Evolutionary conservation across 331 rosid species (phyloP).

Genomic region (Acacia pycnantha): DNA sequence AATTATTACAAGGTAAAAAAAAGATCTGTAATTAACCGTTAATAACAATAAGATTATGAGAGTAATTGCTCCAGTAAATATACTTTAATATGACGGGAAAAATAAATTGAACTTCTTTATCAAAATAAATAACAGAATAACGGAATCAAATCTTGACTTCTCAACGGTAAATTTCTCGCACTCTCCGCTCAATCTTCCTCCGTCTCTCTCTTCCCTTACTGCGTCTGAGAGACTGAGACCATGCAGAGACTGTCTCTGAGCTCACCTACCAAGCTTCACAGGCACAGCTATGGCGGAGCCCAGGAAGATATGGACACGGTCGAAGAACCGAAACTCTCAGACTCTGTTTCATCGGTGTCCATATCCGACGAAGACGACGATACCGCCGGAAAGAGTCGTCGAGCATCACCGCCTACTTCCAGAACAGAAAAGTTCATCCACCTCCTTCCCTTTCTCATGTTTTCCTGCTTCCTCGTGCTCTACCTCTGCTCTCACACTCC

Average conservation of each 20-base stretch:
- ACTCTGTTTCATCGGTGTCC: conserved; percentile 34
- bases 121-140: not conserved
- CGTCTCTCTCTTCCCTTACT: conserved; percentile 14
- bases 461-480: conserved; percentile 84
- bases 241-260: conserved; percentile 96
- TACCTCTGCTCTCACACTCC: conserved; percentile 90
- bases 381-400: conserved; percentile 63
- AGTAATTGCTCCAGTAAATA: not conserved
- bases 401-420: conserved; percentile 52
- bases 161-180: not conserved
- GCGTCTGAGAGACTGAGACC: conserved; percentile 14
- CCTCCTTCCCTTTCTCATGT: conserved; percentile 83
- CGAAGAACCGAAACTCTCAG: conserved; percentile 44
- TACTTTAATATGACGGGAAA: not conserved
- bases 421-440: conserved; percentile 67
- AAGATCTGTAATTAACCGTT: not conserved
- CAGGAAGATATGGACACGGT: conserved; percentile 34
- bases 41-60: conserved; percentile 15
- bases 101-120: not conserved
- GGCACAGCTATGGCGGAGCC: conserved; percentile 42
- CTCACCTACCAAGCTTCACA: conserved; percentile 74
- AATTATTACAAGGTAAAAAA: too few relatives aligned
- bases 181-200: conserved; percentile 25
- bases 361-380: conserved; percentile 22
- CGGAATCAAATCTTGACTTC: not conserved